Conservation (phyloP, 306 rosid genomes). For the Biancaea sappan region DNA sequence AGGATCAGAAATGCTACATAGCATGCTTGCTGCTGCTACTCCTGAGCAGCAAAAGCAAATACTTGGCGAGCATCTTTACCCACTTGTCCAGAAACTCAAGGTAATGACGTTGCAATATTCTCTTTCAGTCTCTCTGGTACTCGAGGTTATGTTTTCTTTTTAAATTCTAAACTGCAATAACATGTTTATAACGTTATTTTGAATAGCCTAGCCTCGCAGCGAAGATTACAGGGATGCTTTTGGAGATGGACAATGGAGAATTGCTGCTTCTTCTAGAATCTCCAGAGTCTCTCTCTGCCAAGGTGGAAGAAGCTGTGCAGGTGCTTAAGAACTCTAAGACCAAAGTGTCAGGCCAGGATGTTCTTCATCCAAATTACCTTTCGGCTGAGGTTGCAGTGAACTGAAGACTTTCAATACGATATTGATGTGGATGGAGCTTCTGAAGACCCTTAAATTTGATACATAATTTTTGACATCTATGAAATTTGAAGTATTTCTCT, state of each 20-base stretch:
- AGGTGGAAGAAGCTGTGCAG: slow-evolving; percentile 82
- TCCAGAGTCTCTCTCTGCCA: slow-evolving; percentile 66
- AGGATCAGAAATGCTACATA: slow-evolving; percentile 64
- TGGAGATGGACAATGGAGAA: slow-evolving; percentile 91
- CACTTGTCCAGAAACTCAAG: slow-evolving; percentile 63
- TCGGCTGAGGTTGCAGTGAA: slow-evolving; percentile 83
- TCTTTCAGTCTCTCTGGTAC: not conserved
- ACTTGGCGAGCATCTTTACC: slow-evolving; percentile 75
- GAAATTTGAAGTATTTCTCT: slow-evolving; percentile 24
- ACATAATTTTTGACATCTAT: slow-evolving; percentile 33
- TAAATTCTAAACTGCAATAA: not conserved
- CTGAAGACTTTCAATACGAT: slow-evolving; percentile 36
- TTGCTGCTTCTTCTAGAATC: slow-evolving; percentile 79
- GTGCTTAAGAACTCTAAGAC: slow-evolving; percentile 68
- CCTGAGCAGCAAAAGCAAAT: slow-evolving; percentile 78
- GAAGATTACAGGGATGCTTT: slow-evolving; percentile 92
- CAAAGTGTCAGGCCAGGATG: slow-evolving; percentile 64
- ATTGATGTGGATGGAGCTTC: slow-evolving; percentile 31
- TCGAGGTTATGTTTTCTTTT: slow-evolving; percentile 13
- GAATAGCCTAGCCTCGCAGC: slow-evolving; percentile 73
- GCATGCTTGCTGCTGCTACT: slow-evolving; percentile 76
- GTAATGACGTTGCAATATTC: slow-evolving; percentile 36
- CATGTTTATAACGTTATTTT: slow-evolving; percentile 10
- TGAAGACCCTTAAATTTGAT: slow-evolving; percentile 30
- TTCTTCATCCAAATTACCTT: slow-evolving; percentile 54